These are phyloP conservation scores for Neocatenulostroma microsporum DNA, from an alignment of 2,329 filamentous ascomycete species.

Conservation along the genomic window DNA sequence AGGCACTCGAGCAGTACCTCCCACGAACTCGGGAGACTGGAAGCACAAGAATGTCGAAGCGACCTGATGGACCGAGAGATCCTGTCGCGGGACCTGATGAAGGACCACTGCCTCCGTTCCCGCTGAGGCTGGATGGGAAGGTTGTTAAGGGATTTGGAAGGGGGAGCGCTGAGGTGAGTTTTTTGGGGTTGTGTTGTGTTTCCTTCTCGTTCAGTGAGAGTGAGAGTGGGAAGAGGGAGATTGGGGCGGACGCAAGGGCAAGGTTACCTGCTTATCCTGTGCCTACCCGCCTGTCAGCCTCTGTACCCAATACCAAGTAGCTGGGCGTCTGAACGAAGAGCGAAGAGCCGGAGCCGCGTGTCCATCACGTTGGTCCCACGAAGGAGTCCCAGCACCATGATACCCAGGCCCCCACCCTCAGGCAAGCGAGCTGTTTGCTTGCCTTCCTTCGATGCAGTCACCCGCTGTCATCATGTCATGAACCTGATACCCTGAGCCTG, in stretches of 20 bases:
- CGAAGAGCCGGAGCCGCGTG: too few species aligned
- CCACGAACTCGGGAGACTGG: neutral
- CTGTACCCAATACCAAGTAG: too few species aligned
- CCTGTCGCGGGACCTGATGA: slow-evolving; percentile 63
- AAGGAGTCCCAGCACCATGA: neutral
- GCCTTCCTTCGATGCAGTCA: neutral
- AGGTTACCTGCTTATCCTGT: neutral
- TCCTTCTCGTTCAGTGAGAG: neutral
- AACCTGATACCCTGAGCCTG: too few species aligned
- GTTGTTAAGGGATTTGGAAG: slow-evolving; percentile 91
- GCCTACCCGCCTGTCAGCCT: slow-evolving; percentile 3
- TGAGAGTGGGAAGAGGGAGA: too few species aligned
- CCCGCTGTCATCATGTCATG: slow-evolving; percentile 7
- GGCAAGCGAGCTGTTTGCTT: slow-evolving; percentile 1
- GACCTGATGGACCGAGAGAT: slow-evolving; percentile 46
- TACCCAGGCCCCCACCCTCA: too few species aligned
- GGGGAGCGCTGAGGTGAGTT: slow-evolving; percentile 74
- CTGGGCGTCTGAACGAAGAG: too few species aligned
- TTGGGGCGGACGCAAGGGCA: too few species aligned
- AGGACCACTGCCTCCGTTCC: slow-evolving; percentile 72
- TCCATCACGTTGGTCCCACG: neutral
- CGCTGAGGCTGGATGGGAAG: slow-evolving; percentile 72
- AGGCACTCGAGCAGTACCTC: slow-evolving; percentile 1
- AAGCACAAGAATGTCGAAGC: slow-evolving; percentile 2
- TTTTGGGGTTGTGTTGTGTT: neutral